Conservation (phyloP, 129 eudicot species). For the Scalesia atractyloides region DNA sequence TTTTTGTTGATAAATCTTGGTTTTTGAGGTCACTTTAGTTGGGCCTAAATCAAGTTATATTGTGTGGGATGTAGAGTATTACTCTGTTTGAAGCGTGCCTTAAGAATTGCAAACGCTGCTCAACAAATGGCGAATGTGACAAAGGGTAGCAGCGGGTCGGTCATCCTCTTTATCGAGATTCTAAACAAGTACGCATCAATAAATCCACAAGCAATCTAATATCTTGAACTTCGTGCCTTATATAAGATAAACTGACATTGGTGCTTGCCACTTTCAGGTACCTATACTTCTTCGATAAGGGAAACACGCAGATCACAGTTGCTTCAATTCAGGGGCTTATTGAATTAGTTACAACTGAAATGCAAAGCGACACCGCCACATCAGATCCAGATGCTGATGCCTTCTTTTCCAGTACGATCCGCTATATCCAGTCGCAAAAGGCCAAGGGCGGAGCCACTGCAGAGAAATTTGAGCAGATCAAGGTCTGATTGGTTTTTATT, state of each 20-base stretch:
- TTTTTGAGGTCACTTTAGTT: neutral
- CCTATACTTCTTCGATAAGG: constrained; percentile 95
- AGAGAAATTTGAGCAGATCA: constrained; percentile 73
- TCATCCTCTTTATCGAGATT: constrained; percentile 82
- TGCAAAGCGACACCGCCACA: constrained; percentile 61
- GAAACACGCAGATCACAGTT: constrained; percentile 77
- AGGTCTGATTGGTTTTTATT: constrained; percentile 31
- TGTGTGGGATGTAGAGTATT: constrained; percentile 64
- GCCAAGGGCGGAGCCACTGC: constrained; percentile 94
- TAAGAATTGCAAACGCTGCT: constrained; percentile 93
- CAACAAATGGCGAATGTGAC: constrained; percentile 97
- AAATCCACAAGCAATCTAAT: neutral
- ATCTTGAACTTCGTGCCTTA: neutral
- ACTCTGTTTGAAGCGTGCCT: constrained; percentile 95
- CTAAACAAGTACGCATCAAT: constrained; percentile 74
- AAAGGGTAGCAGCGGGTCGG: constrained; percentile 95
- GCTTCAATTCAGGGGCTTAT: constrained; percentile 79
- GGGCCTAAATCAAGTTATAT: constrained; percentile 18
- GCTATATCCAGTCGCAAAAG: constrained; percentile 91
- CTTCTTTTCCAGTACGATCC: constrained; percentile 82
- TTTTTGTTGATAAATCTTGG: neutral
- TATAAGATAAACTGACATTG: neutral
- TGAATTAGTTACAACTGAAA: constrained; percentile 79
- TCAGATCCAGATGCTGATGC: constrained; percentile 90
- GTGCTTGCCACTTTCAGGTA: constrained; percentile 54